phyloP scores from a whole-genome alignment of 352 stramenopile genomes.

The Phytopythium mirpurense region DNA sequence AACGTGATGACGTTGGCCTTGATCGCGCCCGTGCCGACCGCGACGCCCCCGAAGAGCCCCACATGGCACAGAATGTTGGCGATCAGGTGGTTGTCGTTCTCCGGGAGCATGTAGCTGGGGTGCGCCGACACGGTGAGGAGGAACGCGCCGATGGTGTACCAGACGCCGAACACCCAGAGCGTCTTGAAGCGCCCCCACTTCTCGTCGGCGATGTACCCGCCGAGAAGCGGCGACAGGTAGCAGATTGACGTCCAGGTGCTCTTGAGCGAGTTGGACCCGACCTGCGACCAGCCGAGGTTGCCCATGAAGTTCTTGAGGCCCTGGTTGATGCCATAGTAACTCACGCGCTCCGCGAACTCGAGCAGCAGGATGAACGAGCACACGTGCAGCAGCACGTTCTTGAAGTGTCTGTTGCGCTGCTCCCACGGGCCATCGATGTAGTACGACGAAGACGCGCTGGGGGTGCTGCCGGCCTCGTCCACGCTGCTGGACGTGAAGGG shows the following conservation, averaged over 20 bases:
- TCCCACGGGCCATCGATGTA: constrained; percentile 77
- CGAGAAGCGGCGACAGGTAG: constrained; percentile 76
- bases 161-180: constrained; percentile 76
- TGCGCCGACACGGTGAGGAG: constrained; percentile 63
- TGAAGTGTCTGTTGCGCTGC: constrained; percentile 68
- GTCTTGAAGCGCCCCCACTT: constrained; percentile 84
- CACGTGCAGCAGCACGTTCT: constrained; percentile 80
- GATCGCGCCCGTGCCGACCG: constrained; percentile 76
- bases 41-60: constrained; percentile 70
- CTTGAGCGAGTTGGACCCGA: constrained; percentile 85
- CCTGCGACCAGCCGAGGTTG: constrained; percentile 63
- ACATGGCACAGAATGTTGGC: constrained; percentile 70
- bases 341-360: constrained; percentile 80
- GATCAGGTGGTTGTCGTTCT: constrained; percentile 33
- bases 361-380: constrained; percentile 86
- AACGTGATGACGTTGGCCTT: constrained; percentile 88
- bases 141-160: constrained; percentile 71
- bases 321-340: constrained; percentile 88
- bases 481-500: constrained; percentile 31
- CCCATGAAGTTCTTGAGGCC: constrained; percentile 87
- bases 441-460: constrained; percentile 56
- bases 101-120: constrained; percentile 39
- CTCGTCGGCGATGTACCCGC: constrained; percentile 83
- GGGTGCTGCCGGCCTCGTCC: constrained; percentile 33
- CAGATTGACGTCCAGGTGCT: constrained; percentile 87